Evolutionary conservation across 768 basidiomycete genomes (phyloP), one percentile per base, ranked within the genome.

Genomic region (Phylloporus sp.): DNA sequence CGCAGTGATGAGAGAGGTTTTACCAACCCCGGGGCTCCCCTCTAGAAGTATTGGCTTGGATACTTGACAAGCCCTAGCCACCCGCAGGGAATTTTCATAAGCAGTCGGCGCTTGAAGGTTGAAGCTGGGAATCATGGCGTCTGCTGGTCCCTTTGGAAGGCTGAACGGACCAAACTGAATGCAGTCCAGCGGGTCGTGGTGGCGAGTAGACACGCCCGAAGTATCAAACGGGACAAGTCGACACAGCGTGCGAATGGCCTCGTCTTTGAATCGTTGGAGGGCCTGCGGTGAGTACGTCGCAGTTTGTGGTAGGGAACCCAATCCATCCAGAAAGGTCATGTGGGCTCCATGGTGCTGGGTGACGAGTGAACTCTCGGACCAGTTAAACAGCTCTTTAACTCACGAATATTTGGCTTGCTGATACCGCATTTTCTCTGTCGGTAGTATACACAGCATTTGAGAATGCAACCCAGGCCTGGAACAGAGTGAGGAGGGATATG

Each of bases 21-120:
- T 99, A 3, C 96, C 96, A 13, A 98, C 96, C 0, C 96, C 96
- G 10, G 96, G 96, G 66, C 93, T 97, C 1, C 96, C 96, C 62
- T 99, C 96, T 9, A 99, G 75, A 11, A 99, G 75, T 48, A 99
- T 90, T 0, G 96, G 92, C 64, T 97, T 98, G 3, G 69, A 58
- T 4, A 97, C 72, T 64, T 98, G 96, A 50, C 86, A 89, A 4
- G 93, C 96, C 45, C 96, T 79, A 26, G 90, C 70, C 11, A 98
- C 80, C 18, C 95, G 85, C 75, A 88, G 79, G 17, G 87, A 85
- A 64, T 99, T 99, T 49, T 84, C 77, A 33, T 75, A 76, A 13
- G 94, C 90, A 2, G 96, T 98, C 0, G 95, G 92, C 0, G 92
- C 92, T 42, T 82, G 73, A 34, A 97, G 77, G 58, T 85, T 88